Percentiles rank a stretch among this genome's conserved stretches.
Evolutionary conservation across 768 basidiomycete genomes (phyloP).

Genomic region (Boletus fagicola): DNA sequence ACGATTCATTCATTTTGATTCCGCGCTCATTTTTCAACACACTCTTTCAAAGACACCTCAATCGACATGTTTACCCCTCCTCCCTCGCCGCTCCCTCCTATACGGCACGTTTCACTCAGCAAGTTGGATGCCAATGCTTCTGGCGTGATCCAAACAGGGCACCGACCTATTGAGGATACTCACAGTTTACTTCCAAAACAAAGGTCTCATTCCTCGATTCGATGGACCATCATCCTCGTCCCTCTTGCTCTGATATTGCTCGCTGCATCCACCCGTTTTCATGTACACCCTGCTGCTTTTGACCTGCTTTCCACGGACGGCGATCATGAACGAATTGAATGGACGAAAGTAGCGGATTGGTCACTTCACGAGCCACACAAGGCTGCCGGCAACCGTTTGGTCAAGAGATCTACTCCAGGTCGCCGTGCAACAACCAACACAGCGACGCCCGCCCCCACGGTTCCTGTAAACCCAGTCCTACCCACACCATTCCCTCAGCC

Average conservation of each 20-base stretch:
- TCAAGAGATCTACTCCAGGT: conserved; percentile 11
- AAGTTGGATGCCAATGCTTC: not conserved
- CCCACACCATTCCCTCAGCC: conserved; percentile 80
- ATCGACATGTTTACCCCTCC: conserved; percentile 43
- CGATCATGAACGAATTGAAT: conserved; percentile 31
- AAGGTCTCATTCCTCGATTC: conserved; percentile 37
- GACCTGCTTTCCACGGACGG: conserved; percentile 37
- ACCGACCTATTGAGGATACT: conserved; percentile 2
- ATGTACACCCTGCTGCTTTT: conserved; percentile 47
- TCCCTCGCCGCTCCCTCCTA: conserved; percentile 38
- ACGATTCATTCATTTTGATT: conserved; percentile 11
- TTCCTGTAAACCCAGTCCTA: conserved; percentile 42
- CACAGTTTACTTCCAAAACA: conserved; percentile 26
- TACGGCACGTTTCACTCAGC: conserved; percentile 6
- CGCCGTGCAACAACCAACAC: conserved; percentile 4
- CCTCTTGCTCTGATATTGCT: conserved; percentile 57
- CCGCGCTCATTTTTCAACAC: conserved; percentile 32
- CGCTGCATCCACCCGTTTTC: conserved; percentile 50
- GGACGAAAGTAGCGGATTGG: conserved; percentile 36
- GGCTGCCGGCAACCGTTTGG: not conserved
- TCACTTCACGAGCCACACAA: conserved; percentile 44
- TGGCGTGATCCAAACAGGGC: conserved; percentile 4
- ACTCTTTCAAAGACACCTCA: conserved; percentile 19
- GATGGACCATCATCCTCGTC: conserved; percentile 54
- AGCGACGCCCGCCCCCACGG: conserved; percentile 23